Percentiles rank a stretch among this genome's conserved stretches.
phyloP scores from a whole-genome alignment of 2,329 filamentous ascomycete genomes.

The Talaromyces verruculosus region DNA sequence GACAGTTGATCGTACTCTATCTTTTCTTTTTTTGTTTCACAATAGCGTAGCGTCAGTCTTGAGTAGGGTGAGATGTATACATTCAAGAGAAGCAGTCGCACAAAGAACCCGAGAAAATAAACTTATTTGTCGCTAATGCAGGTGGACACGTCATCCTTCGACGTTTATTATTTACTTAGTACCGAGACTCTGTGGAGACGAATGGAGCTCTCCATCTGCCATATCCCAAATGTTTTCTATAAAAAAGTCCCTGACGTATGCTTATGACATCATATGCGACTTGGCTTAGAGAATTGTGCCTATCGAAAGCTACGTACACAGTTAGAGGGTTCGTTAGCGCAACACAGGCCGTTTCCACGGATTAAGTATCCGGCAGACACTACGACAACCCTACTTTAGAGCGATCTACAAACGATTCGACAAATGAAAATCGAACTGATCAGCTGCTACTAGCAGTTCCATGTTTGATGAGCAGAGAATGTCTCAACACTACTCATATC shows the following conservation, averaged over 20 bases:
- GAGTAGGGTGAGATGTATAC: too few species aligned
- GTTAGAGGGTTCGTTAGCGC: neutral
- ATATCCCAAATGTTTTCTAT: neutral
- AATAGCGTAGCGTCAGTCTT: neutral
- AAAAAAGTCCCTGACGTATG: neutral
- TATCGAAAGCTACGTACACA: neutral
- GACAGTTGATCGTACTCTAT: neutral
- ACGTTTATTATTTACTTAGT: neutral
- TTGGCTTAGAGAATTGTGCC: neutral
- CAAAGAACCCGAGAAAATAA: neutral
- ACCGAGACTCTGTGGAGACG: neutral
- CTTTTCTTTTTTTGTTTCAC: neutral
- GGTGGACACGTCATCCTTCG: neutral
- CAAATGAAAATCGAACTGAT: neutral
- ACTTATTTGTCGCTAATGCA: neutral
- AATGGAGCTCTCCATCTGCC: neutral
- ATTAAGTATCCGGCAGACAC: constrained; percentile 4
- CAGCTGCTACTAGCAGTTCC: neutral
- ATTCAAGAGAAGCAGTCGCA: neutral
- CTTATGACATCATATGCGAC: neutral
- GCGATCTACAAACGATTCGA: neutral
- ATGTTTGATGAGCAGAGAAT: neutral
- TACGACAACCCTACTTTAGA: neutral
- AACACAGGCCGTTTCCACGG: neutral
- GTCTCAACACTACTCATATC: neutral